These are phyloP conservation scores for Microstroma glucosiphilum DNA, from an alignment of 1,284 basidiomycete genomes.

Conservation along the genomic window DNA sequence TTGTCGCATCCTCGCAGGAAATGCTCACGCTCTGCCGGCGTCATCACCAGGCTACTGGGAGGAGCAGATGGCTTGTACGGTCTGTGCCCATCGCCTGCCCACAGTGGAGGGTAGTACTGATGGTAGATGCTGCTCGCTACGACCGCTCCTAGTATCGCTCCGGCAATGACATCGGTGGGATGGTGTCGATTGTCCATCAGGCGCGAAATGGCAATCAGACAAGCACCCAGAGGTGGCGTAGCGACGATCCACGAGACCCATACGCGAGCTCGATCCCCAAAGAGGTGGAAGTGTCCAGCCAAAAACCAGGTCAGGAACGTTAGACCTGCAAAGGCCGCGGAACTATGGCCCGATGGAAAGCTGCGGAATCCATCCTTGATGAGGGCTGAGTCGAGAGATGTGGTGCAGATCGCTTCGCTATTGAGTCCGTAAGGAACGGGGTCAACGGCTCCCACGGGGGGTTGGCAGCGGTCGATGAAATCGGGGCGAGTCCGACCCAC, in stretches of 20 bases:
- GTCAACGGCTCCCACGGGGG: slow-evolving; percentile 62
- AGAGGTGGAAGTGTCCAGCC: slow-evolving; percentile 78
- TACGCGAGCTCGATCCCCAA: slow-evolving; percentile 68
- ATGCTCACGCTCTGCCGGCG: too few relatives aligned
- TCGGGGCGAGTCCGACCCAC: slow-evolving; percentile 75
- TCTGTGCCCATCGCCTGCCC: slow-evolving; percentile 26
- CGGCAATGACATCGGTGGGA: slow-evolving; percentile 65
- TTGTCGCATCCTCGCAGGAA: too few relatives aligned
- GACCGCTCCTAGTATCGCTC: slow-evolving; percentile 66
- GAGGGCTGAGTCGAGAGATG: slow-evolving; percentile 13
- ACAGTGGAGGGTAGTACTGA: slow-evolving; percentile 32
- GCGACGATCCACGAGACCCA: slow-evolving; percentile 81
- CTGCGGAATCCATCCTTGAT: slow-evolving; percentile 62
- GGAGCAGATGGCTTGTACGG: slow-evolving; percentile 15
- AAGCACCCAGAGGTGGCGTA: slow-evolving; percentile 69
- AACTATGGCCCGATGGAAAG: slow-evolving; percentile 88
- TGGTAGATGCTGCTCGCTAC: slow-evolving; percentile 58
- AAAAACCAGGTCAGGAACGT: slow-evolving; percentile 79
- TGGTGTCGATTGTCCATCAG: slow-evolving; percentile 54
- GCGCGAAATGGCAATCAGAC: slow-evolving; percentile 69
- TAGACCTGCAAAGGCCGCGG: slow-evolving; percentile 84
- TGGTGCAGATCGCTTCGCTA: slow-evolving; percentile 70
- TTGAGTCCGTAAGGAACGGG: slow-evolving; percentile 62
- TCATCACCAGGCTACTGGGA: too few relatives aligned
- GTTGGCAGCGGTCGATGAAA: slow-evolving; percentile 66